Percentiles rank a stretch among this genome's conserved stretches.
phyloP scores from a whole-genome alignment of 1,284 basidiomycete species.

The Apiotrichum brassicae region DNA sequence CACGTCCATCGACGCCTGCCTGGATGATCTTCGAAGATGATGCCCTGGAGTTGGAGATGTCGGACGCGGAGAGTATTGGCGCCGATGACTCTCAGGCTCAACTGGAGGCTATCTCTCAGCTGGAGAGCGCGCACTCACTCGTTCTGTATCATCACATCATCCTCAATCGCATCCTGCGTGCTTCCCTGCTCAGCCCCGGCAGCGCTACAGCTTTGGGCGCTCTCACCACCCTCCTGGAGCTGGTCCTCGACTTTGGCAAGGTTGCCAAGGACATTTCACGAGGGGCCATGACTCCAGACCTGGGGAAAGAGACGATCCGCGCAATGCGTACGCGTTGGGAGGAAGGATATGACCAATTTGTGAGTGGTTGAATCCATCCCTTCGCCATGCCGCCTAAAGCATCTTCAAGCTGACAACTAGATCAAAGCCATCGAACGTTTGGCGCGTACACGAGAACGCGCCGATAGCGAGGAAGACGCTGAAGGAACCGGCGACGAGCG shows the following conservation, averaged over 20 bases:
- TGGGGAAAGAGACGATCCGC: slow-evolving; percentile 50
- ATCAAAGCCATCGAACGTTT: background rate
- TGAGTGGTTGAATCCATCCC: background rate
- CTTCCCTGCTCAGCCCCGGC: slow-evolving; percentile 60
- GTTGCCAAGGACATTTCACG: slow-evolving; percentile 59
- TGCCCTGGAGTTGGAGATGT: slow-evolving; percentile 12
- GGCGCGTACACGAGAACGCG: background rate
- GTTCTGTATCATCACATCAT: slow-evolving; percentile 62
- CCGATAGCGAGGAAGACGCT: background rate
- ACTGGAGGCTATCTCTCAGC: slow-evolving; percentile 21
- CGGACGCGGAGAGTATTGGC: slow-evolving; percentile 18
- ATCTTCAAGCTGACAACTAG: background rate
- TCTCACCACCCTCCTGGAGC: slow-evolving; percentile 59
- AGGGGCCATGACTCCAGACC: slow-evolving; percentile 57
- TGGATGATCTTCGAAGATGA: slow-evolving; percentile 14
- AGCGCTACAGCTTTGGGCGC: slow-evolving; percentile 61
- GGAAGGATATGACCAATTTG: background rate
- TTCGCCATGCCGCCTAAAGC: no score
- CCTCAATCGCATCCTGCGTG: slow-evolving; percentile 67
- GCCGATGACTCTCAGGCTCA: slow-evolving; percentile 23
- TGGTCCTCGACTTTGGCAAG: slow-evolving; percentile 64
- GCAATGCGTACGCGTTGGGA: background rate
- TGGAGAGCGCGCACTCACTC: slow-evolving; percentile 64
- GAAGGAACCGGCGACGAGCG: background rate
- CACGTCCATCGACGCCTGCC: slow-evolving; percentile 22